Evolutionary conservation across 75 land plant species (phyloP).

Genomic region (Sequoiadendron giganteum): DNA sequence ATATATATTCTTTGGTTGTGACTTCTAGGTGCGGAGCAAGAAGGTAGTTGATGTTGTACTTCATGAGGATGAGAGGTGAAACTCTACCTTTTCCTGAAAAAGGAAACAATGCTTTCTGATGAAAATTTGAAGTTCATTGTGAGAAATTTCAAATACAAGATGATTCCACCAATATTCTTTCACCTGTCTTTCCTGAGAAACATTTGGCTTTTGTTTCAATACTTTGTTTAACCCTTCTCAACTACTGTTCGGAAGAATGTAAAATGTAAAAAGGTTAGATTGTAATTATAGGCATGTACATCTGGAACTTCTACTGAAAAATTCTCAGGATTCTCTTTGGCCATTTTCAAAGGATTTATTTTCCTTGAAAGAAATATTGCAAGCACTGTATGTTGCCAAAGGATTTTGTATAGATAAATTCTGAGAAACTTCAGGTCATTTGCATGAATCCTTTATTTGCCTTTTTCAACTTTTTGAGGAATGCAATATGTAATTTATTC

Average conservation of each 20-base stretch:
- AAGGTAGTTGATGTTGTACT: constrained; percentile 1
- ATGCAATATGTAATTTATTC: not conserved
- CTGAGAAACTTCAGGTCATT: not conserved
- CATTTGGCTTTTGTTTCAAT: not conserved
- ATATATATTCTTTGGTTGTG: not conserved
- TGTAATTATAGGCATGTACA: not conserved
- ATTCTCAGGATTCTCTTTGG: not conserved
- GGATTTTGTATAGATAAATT: not conserved
- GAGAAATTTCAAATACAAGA: not conserved
- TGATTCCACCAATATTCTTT: constrained; percentile 4
- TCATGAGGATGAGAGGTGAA: constrained; percentile 2
- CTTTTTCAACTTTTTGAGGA: not conserved
- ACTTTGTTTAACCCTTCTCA: not conserved
- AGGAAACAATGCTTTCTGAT: not conserved
- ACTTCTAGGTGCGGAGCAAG: constrained; percentile 1
- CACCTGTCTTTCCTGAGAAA: not conserved
- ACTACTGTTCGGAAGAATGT: not conserved
- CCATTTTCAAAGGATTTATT: not conserved
- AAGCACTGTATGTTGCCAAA: not conserved
- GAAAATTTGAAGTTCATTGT: not conserved
- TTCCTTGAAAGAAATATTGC: not conserved
- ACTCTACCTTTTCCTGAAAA: not conserved
- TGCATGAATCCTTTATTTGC: not conserved
- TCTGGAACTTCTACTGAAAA: not conserved
- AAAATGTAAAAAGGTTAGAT: not conserved